phyloP scores from a whole-genome alignment of 1,139 yeast genomes.

The Candida tetrigidarum region DNA sequence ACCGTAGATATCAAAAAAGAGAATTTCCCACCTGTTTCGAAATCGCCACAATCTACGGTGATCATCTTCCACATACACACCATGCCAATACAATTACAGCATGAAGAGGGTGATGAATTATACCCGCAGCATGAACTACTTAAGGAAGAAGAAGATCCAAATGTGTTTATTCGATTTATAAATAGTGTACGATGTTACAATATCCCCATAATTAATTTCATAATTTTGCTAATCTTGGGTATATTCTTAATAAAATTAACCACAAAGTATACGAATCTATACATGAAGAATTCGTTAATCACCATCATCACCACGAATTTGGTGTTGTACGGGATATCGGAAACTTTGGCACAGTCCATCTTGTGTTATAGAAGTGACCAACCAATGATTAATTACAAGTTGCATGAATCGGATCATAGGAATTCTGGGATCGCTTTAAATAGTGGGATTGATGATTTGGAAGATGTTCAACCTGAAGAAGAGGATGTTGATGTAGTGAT shows the following conservation, averaged over 20 bases:
- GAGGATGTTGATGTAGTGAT: constrained; percentile 15
- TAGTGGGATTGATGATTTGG: constrained; percentile 42
- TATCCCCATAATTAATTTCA: constrained; percentile 58
- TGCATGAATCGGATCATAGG: constrained; percentile 16
- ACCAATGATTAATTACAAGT: constrained; percentile 27
- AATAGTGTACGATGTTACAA: constrained; percentile 42
- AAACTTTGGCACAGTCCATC: constrained; percentile 82
- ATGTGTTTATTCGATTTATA: constrained; percentile 28
- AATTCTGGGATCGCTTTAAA: constrained; percentile 33
- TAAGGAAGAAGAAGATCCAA: constrained; percentile 2
- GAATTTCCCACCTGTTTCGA: neutral
- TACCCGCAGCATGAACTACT: neutral
- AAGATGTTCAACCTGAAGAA: constrained; percentile 12
- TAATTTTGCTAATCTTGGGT: constrained; percentile 53
- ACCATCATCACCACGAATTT: constrained; percentile 86
- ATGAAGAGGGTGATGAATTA: constrained; percentile 15
- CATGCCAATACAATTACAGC: constrained; percentile 30
- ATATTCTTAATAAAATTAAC: constrained; percentile 55
- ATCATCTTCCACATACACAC: neutral
- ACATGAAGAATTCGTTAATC: constrained; percentile 65
- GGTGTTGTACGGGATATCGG: constrained; percentile 85
- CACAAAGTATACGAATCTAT: constrained; percentile 63
- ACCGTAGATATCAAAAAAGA: constrained; percentile 1
- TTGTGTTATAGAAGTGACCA: constrained; percentile 35
- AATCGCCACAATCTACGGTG: neutral